Evolutionary conservation across 345 rosid genomes (phyloP).

Genomic region (Leavenworthia alabamica): DNA sequence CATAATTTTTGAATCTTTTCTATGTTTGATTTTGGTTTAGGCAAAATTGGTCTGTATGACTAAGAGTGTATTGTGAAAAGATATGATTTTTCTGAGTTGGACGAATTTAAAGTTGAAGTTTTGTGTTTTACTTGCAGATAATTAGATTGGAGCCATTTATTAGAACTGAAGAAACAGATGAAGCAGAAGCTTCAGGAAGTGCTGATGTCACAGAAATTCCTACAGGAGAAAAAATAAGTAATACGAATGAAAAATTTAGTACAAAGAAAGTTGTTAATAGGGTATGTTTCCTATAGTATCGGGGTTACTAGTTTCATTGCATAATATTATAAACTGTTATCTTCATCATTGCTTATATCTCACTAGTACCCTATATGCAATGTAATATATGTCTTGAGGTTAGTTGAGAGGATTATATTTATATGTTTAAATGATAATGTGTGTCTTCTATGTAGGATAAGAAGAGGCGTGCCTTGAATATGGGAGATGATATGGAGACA

Average conservation of each 20-base stretch:
- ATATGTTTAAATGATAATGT: background rate
- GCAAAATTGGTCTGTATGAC: too few species aligned
- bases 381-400: too few species aligned
- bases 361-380: too few species aligned
- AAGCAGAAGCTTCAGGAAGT: conserved; percentile 30
- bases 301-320: too few species aligned
- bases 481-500: conserved; percentile 49
- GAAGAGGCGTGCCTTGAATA: conserved; percentile 34
- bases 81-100: background rate
- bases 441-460: conserved; percentile 41
- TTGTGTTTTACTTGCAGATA: conserved; percentile 38
- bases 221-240: conserved; percentile 18
- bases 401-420: background rate
- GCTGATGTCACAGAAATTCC: conserved; percentile 28
- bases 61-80: too few species aligned
- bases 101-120: background rate
- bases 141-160: conserved; percentile 68
- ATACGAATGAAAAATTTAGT: conserved; percentile 29
- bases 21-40: too few species aligned
- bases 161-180: conserved; percentile 23
- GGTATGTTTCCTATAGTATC: conserved; percentile 31
- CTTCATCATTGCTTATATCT: too few species aligned
- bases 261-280: conserved; percentile 39
- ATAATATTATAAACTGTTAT: too few species aligned
- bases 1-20: too few species aligned